These are phyloP conservation scores for Coleophoma eucalyptorum DNA, from an alignment of 2,329 filamentous ascomycete species.

Conservation along the genomic window DNA sequence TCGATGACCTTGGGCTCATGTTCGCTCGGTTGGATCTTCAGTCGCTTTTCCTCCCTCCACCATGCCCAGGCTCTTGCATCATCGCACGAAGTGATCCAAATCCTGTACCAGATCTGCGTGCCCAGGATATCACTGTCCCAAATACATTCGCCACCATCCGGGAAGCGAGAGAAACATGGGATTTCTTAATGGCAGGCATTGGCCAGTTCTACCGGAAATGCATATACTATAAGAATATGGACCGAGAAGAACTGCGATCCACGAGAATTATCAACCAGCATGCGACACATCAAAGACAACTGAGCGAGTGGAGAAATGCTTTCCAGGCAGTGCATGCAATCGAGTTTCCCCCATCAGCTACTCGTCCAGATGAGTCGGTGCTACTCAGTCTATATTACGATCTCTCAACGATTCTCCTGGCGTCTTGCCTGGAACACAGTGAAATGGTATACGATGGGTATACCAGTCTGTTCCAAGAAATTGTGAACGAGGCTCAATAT, in stretches of 20 bases:
- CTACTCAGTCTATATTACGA: slow-evolving; percentile 28
- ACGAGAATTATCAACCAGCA: slow-evolving; percentile 22
- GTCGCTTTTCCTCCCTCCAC: slow-evolving; percentile 24
- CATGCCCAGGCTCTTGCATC: slow-evolving; percentile 12
- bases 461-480: slow-evolving; percentile 22
- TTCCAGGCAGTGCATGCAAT: slow-evolving; percentile 21
- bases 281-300: slow-evolving; percentile 22
- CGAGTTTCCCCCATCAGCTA: slow-evolving; percentile 19
- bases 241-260: slow-evolving; percentile 19
- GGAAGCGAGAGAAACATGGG: slow-evolving; percentile 23
- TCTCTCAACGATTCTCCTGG: slow-evolving; percentile 24
- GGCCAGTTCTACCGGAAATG: slow-evolving; percentile 26
- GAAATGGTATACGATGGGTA: slow-evolving; percentile 27
- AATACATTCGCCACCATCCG: slow-evolving; percentile 22
- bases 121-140: slow-evolving; percentile 22
- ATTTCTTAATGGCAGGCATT: slow-evolving; percentile 27
- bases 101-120: slow-evolving; percentile 24
- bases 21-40: slow-evolving; percentile 27
- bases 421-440: slow-evolving; percentile 22
- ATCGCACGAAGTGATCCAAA: slow-evolving; percentile 1
- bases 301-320: slow-evolving; percentile 22
- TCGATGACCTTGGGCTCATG: slow-evolving; percentile 26
- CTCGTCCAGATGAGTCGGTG: slow-evolving; percentile 18
- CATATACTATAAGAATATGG: slow-evolving; percentile 19
- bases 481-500: slow-evolving; percentile 22